Percentiles rank a stretch among this genome's conserved stretches.
phyloP scores from a whole-genome alignment of 805 yeast species.

The Komagataella pseudopastoris region DNA sequence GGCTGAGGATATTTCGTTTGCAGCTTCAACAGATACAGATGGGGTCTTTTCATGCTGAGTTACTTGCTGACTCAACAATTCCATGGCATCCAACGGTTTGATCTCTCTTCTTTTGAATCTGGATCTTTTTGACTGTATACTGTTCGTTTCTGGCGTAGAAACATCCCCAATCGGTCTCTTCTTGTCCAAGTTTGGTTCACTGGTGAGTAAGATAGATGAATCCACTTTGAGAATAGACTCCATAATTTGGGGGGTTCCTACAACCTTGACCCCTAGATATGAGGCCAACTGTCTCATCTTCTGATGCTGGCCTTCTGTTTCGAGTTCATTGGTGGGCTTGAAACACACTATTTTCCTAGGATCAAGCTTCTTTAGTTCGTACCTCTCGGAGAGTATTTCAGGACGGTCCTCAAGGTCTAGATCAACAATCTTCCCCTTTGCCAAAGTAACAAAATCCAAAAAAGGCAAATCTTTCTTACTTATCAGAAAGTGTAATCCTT shows the following conservation, averaged over 20 bases:
- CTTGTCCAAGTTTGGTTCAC: neutral
- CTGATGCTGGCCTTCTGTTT: neutral
- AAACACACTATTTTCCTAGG: neutral
- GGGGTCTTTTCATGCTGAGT: neutral
- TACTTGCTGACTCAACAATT: neutral
- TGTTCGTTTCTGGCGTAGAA: neutral
- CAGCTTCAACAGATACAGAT: neutral
- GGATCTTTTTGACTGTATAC: neutral
- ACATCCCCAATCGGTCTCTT: neutral
- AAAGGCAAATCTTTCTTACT: neutral
- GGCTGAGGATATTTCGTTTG: neutral
- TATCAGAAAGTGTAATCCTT: neutral
- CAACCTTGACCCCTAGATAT: neutral
- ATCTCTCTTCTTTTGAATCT: neutral
- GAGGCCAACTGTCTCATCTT: neutral
- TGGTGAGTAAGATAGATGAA: neutral
- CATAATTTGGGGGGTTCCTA: neutral
- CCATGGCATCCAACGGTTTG: conserved; percentile 1
- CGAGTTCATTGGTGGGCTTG: neutral
- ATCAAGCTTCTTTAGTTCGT: conserved; percentile 1
- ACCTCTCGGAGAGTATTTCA: neutral
- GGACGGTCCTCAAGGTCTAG: neutral
- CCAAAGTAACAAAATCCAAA: neutral
- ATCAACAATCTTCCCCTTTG: neutral
- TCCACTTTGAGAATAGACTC: conserved; percentile 1